Evolutionary conservation across 441 rosid species (phyloP).

Genomic region (Lagerstroemia fauriei): DNA sequence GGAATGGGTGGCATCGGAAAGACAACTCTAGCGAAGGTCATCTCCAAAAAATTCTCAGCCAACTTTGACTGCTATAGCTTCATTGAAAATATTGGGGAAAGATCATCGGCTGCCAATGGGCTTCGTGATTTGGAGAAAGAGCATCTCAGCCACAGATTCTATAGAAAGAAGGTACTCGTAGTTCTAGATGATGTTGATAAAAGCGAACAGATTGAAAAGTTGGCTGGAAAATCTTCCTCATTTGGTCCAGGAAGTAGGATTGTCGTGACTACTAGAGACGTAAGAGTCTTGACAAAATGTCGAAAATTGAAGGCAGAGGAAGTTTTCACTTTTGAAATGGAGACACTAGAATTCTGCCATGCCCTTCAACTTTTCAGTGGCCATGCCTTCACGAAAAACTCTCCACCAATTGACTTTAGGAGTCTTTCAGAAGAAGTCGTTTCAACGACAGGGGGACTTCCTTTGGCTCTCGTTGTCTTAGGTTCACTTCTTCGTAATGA

Average conservation of each 20-base stretch:
- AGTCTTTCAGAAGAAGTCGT: not conserved
- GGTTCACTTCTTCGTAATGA: not conserved
- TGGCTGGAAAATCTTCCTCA: not conserved
- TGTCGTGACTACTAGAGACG: not conserved
- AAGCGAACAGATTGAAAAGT: not conserved
- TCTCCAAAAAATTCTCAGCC: not conserved
- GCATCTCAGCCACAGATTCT: not conserved
- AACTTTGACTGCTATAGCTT: not conserved
- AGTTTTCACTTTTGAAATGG: not conserved
- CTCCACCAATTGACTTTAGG: not conserved
- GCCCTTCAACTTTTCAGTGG: not conserved
- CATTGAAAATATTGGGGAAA: not conserved
- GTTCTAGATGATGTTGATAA: conserved; percentile 9
- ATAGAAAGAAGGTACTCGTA: not conserved
- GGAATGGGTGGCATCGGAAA: conserved; percentile 15
- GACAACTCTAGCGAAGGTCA: not conserved
- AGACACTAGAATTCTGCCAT: not conserved
- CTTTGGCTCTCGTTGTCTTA: not conserved
- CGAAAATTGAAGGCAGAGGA: not conserved
- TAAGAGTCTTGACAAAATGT: not conserved
- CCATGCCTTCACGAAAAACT: not conserved
- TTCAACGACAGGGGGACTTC: not conserved
- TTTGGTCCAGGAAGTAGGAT: conserved; percentile 9
- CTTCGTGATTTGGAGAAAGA: not conserved
- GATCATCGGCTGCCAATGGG: not conserved